A percentile compares a stretch with the other conserved stretches of the same genome.
Conservation (phyloP, 2,329 filamentous ascomycete genomes). For the Arthrobotrys sphaeroides region DNA sequence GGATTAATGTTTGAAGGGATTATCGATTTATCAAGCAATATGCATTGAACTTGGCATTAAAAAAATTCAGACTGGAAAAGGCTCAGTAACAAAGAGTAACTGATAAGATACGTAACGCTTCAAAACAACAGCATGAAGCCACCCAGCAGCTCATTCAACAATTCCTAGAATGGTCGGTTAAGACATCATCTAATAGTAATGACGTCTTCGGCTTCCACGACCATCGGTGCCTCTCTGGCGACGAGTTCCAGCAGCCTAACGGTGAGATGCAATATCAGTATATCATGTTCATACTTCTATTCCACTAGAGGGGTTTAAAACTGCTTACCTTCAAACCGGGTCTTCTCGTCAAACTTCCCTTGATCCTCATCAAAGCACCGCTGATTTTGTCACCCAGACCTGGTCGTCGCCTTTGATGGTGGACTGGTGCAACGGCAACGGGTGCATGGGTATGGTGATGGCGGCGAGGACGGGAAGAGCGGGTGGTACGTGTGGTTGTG, state of each 20-base stretch:
- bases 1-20: background rate
- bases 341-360: constrained; percentile 73
- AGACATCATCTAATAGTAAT: constrained; percentile 25
- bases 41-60: background rate
- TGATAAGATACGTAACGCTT: background rate
- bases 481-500: constrained; percentile 62
- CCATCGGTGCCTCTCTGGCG: constrained; percentile 80
- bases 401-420: constrained; percentile 74
- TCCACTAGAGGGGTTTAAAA: constrained; percentile 47
- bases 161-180: background rate
- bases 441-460: constrained; percentile 61
- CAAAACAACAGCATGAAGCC: background rate
- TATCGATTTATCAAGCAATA: background rate
- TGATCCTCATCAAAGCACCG: constrained; percentile 77
- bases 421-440: constrained; percentile 62
- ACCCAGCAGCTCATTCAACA: constrained; percentile 16
- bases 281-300: constrained; percentile 20
- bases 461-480: constrained; percentile 61
- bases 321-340: constrained; percentile 76
- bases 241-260: constrained; percentile 76
- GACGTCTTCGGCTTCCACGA: constrained; percentile 64
- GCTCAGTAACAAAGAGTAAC: background rate
- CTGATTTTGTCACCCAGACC: constrained; percentile 79
- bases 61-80: background rate
- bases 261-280: background rate